Percentiles rank a stretch among this genome's conserved stretches.
Evolutionary conservation across 2,329 filamentous ascomycete genomes (phyloP).

Genomic region (Rhytidhysteron rufulum): DNA sequence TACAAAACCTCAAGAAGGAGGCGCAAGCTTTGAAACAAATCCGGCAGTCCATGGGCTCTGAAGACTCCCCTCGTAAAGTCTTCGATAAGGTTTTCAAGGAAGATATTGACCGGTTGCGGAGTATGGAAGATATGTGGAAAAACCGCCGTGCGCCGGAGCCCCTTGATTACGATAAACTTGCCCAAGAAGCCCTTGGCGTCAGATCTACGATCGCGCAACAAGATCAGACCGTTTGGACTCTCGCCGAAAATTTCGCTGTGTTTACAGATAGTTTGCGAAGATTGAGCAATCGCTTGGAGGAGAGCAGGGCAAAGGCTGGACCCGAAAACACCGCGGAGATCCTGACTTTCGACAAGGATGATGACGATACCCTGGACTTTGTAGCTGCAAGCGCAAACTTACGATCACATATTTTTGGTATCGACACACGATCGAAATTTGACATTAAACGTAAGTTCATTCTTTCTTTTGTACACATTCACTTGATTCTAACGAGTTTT

Average conservation of each 20-base stretch:
- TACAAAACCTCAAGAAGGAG: conserved; percentile 81
- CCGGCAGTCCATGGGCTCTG: conserved; percentile 72
- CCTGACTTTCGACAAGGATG: conserved; percentile 94
- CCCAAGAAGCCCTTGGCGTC: conserved; percentile 50
- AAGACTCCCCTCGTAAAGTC: conserved; percentile 71
- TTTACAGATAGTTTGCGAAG: conserved; percentile 81
- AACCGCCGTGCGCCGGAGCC: conserved; percentile 69
- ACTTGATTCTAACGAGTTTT: conserved; percentile 6
- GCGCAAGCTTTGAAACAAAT: conserved; percentile 80
- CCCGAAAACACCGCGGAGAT: conserved; percentile 51
- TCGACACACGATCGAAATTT: conserved; percentile 84
- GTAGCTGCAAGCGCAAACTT: conserved; percentile 89
- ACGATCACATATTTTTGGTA: conserved; percentile 82
- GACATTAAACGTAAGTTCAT: conserved; percentile 72
- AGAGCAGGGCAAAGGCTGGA: conserved; percentile 55
- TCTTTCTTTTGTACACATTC: background rate
- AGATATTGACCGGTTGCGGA: conserved; percentile 76
- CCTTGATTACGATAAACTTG: conserved; percentile 64
- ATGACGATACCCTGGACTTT: conserved; percentile 91
- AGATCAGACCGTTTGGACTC: conserved; percentile 75
- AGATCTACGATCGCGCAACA: conserved; percentile 55
- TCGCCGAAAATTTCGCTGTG: conserved; percentile 78
- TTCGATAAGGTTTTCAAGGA: conserved; percentile 91
- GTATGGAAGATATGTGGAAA: conserved; percentile 97
- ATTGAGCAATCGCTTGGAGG: conserved; percentile 68